Conservation (phyloP, 371 early-diverging fungal species). For the Rhizopus sp. region DNA sequence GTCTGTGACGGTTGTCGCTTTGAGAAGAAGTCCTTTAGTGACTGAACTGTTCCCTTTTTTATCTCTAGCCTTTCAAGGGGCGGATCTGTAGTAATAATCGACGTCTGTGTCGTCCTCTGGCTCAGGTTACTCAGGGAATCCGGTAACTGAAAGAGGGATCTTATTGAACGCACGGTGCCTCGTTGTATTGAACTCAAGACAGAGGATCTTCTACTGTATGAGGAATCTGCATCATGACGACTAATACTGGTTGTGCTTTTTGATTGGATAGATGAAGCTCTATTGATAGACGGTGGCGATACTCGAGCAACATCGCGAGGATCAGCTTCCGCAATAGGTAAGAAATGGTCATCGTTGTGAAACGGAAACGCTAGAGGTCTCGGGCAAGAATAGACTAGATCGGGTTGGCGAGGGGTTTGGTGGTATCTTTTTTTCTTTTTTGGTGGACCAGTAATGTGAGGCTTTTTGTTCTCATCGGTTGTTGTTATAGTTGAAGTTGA, state of each 20-base stretch:
- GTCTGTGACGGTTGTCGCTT: conserved; percentile 11
- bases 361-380: conserved; percentile 55
- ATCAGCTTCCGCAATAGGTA: conserved; percentile 55
- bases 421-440: conserved; percentile 27
- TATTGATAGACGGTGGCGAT: conserved; percentile 25
- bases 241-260: conserved; percentile 13
- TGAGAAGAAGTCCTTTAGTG: conserved; percentile 37
- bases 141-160: conserved; percentile 43
- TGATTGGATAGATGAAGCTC: conserved; percentile 22
- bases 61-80: conserved; percentile 25
- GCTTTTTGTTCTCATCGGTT: conserved; percentile 1
- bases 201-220: conserved; percentile 30
- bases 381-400: conserved; percentile 52
- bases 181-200: conserved; percentile 39
- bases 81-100: neutral
- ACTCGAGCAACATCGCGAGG: conserved; percentile 50
- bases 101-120: conserved; percentile 10
- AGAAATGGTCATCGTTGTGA: conserved; percentile 55
- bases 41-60: conserved; percentile 40
- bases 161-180: conserved; percentile 46
- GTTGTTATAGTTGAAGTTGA: neutral
- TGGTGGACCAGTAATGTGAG: neutral
- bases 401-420: conserved; percentile 41
- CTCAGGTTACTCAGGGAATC: conserved; percentile 17
- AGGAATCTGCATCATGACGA: conserved; percentile 25